Evolutionary conservation across 805 yeast genomes (phyloP).

Genomic region (Candida patagonica): DNA sequence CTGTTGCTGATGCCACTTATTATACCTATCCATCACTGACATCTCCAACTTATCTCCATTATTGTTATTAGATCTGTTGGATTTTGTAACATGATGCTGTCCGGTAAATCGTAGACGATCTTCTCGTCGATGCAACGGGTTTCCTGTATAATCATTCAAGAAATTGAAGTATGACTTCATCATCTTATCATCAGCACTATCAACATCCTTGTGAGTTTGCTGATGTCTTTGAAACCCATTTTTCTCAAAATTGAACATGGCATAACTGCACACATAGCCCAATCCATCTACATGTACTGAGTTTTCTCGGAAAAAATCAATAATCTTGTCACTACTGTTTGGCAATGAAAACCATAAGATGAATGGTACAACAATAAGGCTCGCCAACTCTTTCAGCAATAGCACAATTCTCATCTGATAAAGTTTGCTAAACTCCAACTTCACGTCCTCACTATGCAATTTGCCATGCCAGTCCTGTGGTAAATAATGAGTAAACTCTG

Average conservation of each 20-base stretch:
- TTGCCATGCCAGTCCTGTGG: constrained; percentile 82
- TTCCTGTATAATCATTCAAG: constrained; percentile 64
- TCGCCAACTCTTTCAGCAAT: constrained; percentile 67
- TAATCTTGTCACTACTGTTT: constrained; percentile 57
- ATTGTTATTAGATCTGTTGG: not conserved
- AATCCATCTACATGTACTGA: constrained; percentile 89
- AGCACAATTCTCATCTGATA: constrained; percentile 67
- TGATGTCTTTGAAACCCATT: constrained; percentile 18
- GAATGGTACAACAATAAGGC: constrained; percentile 79
- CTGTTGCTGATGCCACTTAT: constrained; percentile 15
- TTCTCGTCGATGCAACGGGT: not conserved
- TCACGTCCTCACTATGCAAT: constrained; percentile 74
- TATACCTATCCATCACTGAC: constrained; percentile 27
- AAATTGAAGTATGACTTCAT: constrained; percentile 82
- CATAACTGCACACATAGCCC: constrained; percentile 90
- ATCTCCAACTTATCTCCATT: constrained; percentile 15
- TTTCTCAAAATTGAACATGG: constrained; percentile 78
- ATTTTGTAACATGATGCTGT: not conserved
- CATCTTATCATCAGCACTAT: constrained; percentile 67
- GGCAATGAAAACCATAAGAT: constrained; percentile 82
- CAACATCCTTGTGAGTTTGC: constrained; percentile 2
- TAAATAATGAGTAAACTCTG: constrained; percentile 81
- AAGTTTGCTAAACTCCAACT: constrained; percentile 67
- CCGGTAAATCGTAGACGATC: too few relatives aligned
- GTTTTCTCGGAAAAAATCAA: constrained; percentile 86